Conservation (phyloP, 495 filamentous ascomycete genomes). For the Penicillium goetzii region DNA sequence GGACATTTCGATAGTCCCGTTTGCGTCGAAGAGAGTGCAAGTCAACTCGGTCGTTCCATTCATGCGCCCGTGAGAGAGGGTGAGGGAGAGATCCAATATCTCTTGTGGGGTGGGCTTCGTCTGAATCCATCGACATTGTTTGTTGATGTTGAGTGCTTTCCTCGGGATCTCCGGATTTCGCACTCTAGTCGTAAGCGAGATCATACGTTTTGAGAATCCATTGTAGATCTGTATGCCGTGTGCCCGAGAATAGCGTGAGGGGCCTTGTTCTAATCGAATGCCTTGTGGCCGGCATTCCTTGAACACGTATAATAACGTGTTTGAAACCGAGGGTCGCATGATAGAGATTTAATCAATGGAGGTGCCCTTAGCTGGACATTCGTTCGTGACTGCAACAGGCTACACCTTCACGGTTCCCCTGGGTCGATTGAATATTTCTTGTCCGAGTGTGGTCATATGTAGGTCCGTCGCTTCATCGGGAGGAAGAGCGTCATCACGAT, state of each 20-base stretch:
- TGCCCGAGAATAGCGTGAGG: background rate
- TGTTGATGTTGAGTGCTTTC: background rate
- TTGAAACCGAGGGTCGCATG: background rate
- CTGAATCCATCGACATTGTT: background rate
- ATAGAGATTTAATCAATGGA: background rate
- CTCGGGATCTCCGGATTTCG: background rate
- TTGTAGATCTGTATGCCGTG: background rate
- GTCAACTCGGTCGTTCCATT: conserved; percentile 28
- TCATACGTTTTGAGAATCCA: background rate
- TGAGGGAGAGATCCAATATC: conserved; percentile 26
- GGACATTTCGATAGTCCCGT: conserved; percentile 6
- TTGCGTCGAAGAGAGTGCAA: conserved; percentile 20
- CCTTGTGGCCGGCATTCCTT: background rate
- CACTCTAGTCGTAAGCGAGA: background rate
- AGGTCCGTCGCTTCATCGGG: background rate
- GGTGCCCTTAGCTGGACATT: background rate
- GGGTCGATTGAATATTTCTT: background rate
- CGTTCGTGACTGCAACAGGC: background rate
- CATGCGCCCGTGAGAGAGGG: conserved; percentile 28
- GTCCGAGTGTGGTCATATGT: background rate
- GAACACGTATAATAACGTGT: background rate
- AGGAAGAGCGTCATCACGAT: conserved; percentile 1
- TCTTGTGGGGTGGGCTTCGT: conserved; percentile 21
- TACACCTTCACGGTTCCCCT: background rate
- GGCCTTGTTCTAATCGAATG: background rate